Evolutionary conservation across 192 early-diverging fungal genomes (phyloP).

Genomic region (Coemansia sp.): DNA sequence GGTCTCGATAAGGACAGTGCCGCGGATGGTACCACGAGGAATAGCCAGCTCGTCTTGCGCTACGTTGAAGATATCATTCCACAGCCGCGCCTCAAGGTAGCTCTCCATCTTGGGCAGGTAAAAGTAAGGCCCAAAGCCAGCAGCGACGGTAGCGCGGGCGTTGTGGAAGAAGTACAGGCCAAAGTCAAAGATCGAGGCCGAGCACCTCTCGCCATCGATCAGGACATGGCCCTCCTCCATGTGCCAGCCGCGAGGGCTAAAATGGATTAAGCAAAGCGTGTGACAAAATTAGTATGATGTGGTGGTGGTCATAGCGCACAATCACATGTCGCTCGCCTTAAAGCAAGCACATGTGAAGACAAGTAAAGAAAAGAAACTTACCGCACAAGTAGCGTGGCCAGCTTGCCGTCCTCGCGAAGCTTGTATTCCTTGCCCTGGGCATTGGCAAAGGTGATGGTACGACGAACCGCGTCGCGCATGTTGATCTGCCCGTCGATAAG

Average conservation of each 20-base stretch:
- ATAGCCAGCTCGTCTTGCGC: constrained; percentile 87
- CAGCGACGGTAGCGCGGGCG: constrained; percentile 73
- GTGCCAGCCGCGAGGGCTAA: constrained; percentile 94
- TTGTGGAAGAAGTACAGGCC: constrained; percentile 99
- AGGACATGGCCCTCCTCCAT: constrained; percentile 95
- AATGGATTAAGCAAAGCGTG: not conserved
- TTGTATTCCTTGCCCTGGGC: constrained; percentile 92
- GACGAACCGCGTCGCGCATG: constrained; percentile 87
- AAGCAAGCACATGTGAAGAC: constrained; percentile 15
- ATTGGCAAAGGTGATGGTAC: constrained; percentile 82
- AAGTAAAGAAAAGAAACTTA: constrained; percentile 44
- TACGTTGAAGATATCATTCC: constrained; percentile 98
- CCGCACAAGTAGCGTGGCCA: constrained; percentile 88
- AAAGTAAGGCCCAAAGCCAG: constrained; percentile 95
- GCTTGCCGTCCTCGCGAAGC: constrained; percentile 82
- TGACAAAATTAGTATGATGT: not conserved
- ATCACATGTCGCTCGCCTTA: constrained; percentile 11
- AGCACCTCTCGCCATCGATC: constrained; percentile 86
- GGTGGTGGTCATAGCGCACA: constrained; percentile 9
- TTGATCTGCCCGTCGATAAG: constrained; percentile 87
- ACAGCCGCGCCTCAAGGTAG: constrained; percentile 95
- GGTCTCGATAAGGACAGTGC: constrained; percentile 96
- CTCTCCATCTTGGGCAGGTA: constrained; percentile 99
- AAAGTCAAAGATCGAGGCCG: constrained; percentile 98
- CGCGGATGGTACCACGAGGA: constrained; percentile 94